Percentiles rank a stretch among this genome's conserved stretches.
Evolutionary conservation across 805 yeast genomes (phyloP).

Genomic region (Candida suzukii): DNA sequence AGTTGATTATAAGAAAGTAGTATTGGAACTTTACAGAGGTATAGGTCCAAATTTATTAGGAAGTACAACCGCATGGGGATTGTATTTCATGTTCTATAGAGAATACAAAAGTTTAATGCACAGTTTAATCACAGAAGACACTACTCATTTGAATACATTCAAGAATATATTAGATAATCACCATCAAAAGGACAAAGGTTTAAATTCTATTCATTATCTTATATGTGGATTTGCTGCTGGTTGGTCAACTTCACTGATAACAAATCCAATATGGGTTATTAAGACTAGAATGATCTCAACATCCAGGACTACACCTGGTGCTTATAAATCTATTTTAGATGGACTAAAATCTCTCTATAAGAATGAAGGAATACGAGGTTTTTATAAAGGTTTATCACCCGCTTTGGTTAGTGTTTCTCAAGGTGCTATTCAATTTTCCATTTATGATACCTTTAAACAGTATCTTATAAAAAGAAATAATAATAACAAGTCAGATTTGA

Average conservation of each 20-base stretch:
- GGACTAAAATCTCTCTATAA: constrained; percentile 45
- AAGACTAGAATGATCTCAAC: constrained; percentile 82
- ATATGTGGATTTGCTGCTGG: constrained; percentile 67
- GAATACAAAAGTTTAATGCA: constrained; percentile 37
- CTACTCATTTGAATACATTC: background rate
- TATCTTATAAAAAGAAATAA: constrained; percentile 10
- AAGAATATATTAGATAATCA: background rate
- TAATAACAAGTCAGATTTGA: constrained; percentile 20
- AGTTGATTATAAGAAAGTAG: constrained; percentile 5
- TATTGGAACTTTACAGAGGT: constrained; percentile 57
- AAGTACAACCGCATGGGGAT: constrained; percentile 81
- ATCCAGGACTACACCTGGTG: constrained; percentile 33
- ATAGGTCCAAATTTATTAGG: constrained; percentile 76
- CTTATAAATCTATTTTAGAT: constrained; percentile 50
- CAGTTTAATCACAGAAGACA: background rate
- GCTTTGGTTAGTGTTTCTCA: constrained; percentile 78
- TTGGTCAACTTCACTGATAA: constrained; percentile 58
- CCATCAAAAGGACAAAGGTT: constrained; percentile 21
- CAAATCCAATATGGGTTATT: constrained; percentile 94
- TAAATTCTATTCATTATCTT: constrained; percentile 40
- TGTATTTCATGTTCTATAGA: constrained; percentile 76
- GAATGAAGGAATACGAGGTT: constrained; percentile 59
- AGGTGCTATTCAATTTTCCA: constrained; percentile 80
- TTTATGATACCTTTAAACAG: constrained; percentile 73
- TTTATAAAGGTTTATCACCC: constrained; percentile 77